Conservation (phyloP, 257 asterid species). For the Leonotis leonurus region DNA sequence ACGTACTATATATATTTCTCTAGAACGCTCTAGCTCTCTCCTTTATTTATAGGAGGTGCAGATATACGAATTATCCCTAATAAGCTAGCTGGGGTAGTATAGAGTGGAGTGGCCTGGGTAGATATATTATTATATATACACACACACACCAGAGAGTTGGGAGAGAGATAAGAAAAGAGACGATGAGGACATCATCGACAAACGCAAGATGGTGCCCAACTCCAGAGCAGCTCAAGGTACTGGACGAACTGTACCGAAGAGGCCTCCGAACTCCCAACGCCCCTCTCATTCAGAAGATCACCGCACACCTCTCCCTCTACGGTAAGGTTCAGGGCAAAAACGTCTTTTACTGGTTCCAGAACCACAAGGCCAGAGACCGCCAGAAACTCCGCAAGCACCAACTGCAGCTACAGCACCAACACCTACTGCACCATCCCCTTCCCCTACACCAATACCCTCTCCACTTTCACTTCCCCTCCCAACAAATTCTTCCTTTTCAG, state of each 20-base stretch:
- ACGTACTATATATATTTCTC: too few species aligned
- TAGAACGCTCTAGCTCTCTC: too few species aligned
- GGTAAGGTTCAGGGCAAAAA: constrained; percentile 76
- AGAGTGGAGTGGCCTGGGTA: too few species aligned
- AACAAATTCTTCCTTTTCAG: neutral
- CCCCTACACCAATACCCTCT: neutral
- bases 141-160: neutral
- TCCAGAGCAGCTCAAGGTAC: constrained; percentile 70
- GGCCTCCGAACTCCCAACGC: constrained; percentile 67
- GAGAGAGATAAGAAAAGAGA: neutral
- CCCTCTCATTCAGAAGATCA: constrained; percentile 60
- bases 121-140: too few species aligned
- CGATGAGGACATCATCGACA: neutral
- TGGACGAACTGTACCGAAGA: constrained; percentile 62
- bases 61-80: too few species aligned
- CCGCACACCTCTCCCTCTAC: constrained; percentile 55
- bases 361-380: constrained; percentile 80
- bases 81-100: too few species aligned
- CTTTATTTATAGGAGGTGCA: constrained; percentile 32
- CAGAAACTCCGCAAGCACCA: constrained; percentile 59
- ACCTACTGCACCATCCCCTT: neutral
- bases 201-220: constrained; percentile 80
- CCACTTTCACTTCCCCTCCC: neutral
- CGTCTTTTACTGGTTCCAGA: constrained; percentile 87
- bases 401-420: neutral